phyloP scores from a whole-genome alignment of 1,284 basidiomycete species.

The Filobasidium uniguttulatum region DNA sequence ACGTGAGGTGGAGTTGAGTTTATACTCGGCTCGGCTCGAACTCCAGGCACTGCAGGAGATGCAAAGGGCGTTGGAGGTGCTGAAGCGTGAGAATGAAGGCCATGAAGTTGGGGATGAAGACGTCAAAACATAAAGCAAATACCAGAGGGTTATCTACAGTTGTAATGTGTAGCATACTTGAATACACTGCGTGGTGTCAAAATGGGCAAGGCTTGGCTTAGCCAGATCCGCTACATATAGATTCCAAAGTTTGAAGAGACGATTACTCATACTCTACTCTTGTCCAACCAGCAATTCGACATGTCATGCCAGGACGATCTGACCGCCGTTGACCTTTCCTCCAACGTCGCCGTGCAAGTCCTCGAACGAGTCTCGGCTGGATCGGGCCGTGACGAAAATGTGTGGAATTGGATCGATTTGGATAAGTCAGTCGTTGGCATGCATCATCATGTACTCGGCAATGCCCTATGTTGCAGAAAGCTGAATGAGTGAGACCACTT shows the following conservation, averaged over 20 bases:
- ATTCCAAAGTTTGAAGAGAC: background rate
- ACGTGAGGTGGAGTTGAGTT: background rate
- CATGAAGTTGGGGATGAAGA: no score
- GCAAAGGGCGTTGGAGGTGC: constrained; percentile 4
- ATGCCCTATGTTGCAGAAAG: background rate
- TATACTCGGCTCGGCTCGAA: constrained; percentile 8
- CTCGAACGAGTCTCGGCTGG: constrained; percentile 34
- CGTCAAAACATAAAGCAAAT: no score
- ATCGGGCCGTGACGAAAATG: constrained; percentile 30
- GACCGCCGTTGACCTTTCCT: constrained; percentile 30
- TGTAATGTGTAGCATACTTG: no score
- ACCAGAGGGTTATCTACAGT: no score
- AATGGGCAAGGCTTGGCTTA: no score
- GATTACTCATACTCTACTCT: background rate
- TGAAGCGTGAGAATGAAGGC: background rate
- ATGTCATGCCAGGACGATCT: constrained; percentile 38
- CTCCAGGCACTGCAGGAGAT: constrained; percentile 2
- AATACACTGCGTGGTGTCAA: no score
- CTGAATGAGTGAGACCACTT: background rate
- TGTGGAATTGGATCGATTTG: constrained; percentile 34
- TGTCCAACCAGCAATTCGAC: background rate
- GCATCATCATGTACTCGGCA: background rate
- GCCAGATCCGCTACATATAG: no score
- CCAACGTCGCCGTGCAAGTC: constrained; percentile 22
- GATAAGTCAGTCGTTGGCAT: constrained; percentile 26